Evolutionary conservation across 2,329 filamentous ascomycete species (phyloP).

Genomic region (Monosporascus cannonballus): DNA sequence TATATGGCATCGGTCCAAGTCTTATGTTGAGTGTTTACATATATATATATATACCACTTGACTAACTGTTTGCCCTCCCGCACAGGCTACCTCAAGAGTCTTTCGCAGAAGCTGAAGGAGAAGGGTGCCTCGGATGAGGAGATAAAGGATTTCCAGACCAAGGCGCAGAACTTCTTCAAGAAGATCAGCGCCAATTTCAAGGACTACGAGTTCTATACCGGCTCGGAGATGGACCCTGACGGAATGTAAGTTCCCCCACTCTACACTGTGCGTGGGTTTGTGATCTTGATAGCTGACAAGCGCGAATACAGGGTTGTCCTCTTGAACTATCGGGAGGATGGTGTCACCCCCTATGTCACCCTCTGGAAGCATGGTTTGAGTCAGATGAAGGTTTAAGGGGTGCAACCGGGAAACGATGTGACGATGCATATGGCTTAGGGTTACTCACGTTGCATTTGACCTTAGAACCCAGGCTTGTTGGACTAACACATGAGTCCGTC

Average conservation of each 20-base stretch:
- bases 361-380: slow-evolving; percentile 93
- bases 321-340: slow-evolving; percentile 97
- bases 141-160: slow-evolving; percentile 73
- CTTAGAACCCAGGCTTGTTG: slow-evolving; percentile 10
- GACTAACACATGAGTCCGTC: slow-evolving; percentile 15
- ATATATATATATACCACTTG: not conserved
- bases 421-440: slow-evolving; percentile 5
- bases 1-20: not conserved
- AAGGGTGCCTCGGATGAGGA: slow-evolving; percentile 56
- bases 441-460: slow-evolving; percentile 12
- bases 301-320: slow-evolving; percentile 63
- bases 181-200: slow-evolving; percentile 79
- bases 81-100: slow-evolving; percentile 82
- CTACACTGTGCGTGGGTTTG: not conserved
- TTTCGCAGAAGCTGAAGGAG: slow-evolving; percentile 65
- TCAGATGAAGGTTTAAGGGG: slow-evolving; percentile 81
- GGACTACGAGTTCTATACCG: slow-evolving; percentile 91
- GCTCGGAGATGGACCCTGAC: slow-evolving; percentile 87
- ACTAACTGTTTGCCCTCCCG: not conserved
- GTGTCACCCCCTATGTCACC: slow-evolving; percentile 79
- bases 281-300: slow-evolving; percentile 5
- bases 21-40: slow-evolving; percentile 1
- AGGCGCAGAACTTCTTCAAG: slow-evolving; percentile 70
- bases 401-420: slow-evolving; percentile 7
- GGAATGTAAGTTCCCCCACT: slow-evolving; percentile 65